Evolutionary conservation across 2,329 filamentous ascomycete species (phyloP).

Genomic region (Ophiostoma pallidulum): DNA sequence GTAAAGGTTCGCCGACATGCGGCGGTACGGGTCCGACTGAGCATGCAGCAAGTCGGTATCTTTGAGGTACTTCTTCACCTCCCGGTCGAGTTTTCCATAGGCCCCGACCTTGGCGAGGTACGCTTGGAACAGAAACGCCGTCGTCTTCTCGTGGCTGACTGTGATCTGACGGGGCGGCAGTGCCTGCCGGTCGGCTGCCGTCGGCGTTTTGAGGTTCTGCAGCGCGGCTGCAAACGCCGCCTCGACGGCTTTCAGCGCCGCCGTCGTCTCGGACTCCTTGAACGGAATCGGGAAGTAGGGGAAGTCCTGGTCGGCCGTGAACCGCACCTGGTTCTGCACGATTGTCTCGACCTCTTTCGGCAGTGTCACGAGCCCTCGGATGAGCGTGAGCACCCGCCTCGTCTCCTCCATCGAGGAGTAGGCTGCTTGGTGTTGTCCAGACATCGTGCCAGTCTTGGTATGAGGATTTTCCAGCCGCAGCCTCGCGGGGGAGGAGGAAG

Average conservation of each 20-base stretch:
- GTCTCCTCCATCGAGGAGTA: constrained; percentile 17
- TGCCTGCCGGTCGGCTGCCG: constrained; percentile 27
- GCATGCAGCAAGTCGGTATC: constrained; percentile 58
- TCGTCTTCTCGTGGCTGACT: constrained; percentile 43
- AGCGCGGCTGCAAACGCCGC: constrained; percentile 48
- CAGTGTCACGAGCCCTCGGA: constrained; percentile 3
- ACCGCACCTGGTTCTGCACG: constrained; percentile 5
- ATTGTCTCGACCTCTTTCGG: constrained; percentile 5
- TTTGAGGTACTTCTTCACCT: constrained; percentile 30
- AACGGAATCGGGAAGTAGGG: constrained; percentile 19
- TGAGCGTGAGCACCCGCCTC: constrained; percentile 19
- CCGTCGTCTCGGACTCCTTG: constrained; percentile 14
- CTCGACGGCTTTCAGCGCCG: constrained; percentile 29
- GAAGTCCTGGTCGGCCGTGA: constrained; percentile 10
- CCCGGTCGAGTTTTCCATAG: constrained; percentile 36
- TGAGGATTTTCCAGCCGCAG: too few relatives aligned
- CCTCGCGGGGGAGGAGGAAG: too few relatives aligned
- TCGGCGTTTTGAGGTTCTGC: constrained; percentile 42
- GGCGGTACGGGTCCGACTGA: constrained; percentile 55
- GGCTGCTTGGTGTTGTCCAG: constrained; percentile 4
- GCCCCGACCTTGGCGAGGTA: constrained; percentile 48
- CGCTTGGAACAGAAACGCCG: constrained; percentile 48
- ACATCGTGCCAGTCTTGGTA: background rate
- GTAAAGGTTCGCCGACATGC: constrained; percentile 17
- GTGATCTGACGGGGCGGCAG: background rate